These are phyloP conservation scores for Zygosaccharomyces kombuchaensis DNA, from an alignment of 805 yeast species.

Conservation along the genomic window DNA sequence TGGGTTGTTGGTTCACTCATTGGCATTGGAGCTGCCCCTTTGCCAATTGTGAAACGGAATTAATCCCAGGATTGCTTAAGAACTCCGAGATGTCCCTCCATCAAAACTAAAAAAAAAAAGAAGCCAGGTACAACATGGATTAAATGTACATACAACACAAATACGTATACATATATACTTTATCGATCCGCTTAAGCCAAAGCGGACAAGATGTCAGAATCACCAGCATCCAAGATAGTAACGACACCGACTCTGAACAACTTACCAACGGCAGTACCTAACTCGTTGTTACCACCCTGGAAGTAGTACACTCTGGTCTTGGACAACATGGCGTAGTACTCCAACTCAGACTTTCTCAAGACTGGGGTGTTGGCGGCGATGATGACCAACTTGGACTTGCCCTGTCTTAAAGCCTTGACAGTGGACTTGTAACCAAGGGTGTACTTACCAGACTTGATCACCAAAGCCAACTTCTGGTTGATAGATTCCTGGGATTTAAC, in stretches of 20 bases:
- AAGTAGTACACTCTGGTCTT: conserved; percentile 96
- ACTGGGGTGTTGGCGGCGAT: conserved; percentile 99
- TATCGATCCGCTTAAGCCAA: conserved; percentile 33
- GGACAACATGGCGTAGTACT: conserved; percentile 99
- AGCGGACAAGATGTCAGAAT: conserved; percentile 93
- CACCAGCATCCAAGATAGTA: conserved; percentile 97
- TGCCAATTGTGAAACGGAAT: not conserved
- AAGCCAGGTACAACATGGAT: not conserved
- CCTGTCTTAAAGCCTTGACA: conserved; percentile 96
- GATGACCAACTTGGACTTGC: conserved; percentile 97
- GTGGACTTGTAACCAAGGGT: conserved; percentile 99
- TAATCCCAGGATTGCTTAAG: not conserved
- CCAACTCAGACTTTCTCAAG: conserved; percentile 98
- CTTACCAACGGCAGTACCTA: conserved; percentile 99
- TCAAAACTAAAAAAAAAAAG: not conserved
- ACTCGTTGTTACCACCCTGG: conserved; percentile 99
- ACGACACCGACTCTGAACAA: conserved; percentile 99
- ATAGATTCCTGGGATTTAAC: conserved; percentile 83
- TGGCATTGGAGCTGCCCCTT: not conserved
- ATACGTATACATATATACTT: not conserved
- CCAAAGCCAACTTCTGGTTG: conserved; percentile 97
- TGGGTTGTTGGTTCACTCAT: not conserved
- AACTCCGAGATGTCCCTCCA: not conserved
- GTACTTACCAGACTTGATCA: conserved; percentile 98
- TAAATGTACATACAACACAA: not conserved